Conservation (phyloP, 2,329 filamentous ascomycete species). For the Aspergillus fructus region DNA sequence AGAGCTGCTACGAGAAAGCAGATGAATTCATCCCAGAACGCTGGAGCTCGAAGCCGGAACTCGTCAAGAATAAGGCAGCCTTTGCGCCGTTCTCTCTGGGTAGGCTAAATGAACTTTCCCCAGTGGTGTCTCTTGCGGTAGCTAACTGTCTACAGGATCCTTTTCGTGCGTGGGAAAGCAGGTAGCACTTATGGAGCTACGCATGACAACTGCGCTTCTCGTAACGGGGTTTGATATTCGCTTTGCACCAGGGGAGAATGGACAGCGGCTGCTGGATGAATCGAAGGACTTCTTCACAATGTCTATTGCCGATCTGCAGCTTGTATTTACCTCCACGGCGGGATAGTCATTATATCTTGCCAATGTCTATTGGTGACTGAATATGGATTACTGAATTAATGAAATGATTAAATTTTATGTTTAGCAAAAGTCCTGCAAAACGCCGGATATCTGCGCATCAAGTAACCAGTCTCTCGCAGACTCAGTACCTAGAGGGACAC, state of each 20-base stretch:
- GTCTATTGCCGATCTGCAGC: neutral
- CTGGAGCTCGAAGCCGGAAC: constrained; percentile 1
- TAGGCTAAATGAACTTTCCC: too few species aligned
- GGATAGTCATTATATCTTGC: too few species aligned
- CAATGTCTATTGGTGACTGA: too few species aligned
- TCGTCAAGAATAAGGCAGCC: neutral
- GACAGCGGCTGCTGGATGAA: neutral
- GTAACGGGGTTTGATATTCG: neutral
- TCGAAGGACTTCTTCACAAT: constrained; percentile 5
- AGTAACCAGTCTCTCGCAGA: neutral
- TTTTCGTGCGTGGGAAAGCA: constrained; percentile 2
- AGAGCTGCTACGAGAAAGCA: neutral
- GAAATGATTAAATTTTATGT: neutral
- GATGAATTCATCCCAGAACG: constrained; percentile 7
- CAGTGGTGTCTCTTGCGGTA: neutral
- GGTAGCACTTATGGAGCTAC: constrained; percentile 6
- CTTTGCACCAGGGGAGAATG: constrained; percentile 6
- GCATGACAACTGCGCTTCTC: neutral
- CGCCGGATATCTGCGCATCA: neutral
- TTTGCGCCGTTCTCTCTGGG: neutral
- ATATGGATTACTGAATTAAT: too few species aligned
- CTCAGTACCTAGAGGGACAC: too few species aligned
- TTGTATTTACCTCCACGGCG: neutral
- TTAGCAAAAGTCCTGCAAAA: neutral
- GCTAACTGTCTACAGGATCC: neutral